Evolutionary conservation across 2,329 filamentous ascomycete species (phyloP), one percentile per base, ranked within the genome.

Genomic region (Colletotrichum australisinense): DNA sequence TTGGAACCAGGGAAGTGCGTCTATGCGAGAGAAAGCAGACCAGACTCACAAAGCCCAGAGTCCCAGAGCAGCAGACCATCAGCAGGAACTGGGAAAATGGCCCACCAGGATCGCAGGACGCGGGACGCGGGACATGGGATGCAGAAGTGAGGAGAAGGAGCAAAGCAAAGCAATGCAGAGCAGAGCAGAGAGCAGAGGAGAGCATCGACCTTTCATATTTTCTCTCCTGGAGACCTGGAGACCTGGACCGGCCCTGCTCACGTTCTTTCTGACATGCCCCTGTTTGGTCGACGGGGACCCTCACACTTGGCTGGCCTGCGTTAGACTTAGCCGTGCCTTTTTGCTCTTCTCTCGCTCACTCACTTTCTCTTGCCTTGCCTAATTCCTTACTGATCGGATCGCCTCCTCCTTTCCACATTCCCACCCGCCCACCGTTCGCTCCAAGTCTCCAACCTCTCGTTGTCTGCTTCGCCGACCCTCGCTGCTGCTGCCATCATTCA

Each of bases 341-440:
- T 57, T 28, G 26, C 55, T 59, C 19, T 46, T n/a, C 14, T 42
- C 35, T 42, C 35, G 12, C 35, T 42, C 35, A 6, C 38, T 42
- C 38, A 16, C 42, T 49, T 19, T n/a, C 42, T 49, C 42, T 49
- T 49, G 42, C 42, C 42, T 53, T 64, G 46, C 62, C 32, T 35
- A 55, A 55, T 64, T 55, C 19, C 46, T 63, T 72, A 67, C 63
- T 67, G 49, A 42, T 67, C 63, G 52, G 72, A 71, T 74, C 71
- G 71, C 69, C 58, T 72, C 69, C 71, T 74, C 72, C 69, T 74
- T 74, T 72, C 63, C 68, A 74, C 72, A 74, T 74, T 73, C 62
- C 71, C 67, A 64, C 72, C 46, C 64, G 22, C 57, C n/a, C 22
- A 30, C 57, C 56, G 53, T 59, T 74, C 67, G 57, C 62, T 63